These are phyloP conservation scores for Cladophialophora exuberans DNA, from an alignment of 2,329 filamentous ascomycete species.

Conservation along the genomic window DNA sequence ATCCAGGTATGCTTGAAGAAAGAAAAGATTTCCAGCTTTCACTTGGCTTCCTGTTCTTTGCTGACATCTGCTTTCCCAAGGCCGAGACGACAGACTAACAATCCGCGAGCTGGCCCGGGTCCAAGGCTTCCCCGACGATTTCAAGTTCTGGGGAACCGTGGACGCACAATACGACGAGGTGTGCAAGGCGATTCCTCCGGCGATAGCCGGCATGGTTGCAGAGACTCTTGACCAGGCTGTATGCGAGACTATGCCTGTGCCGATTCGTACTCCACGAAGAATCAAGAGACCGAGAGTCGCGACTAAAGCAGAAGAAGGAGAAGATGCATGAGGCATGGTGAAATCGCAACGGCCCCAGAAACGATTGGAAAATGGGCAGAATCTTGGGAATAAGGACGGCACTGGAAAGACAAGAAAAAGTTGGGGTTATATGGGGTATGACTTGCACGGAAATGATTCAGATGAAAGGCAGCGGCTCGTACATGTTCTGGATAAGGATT, in stretches of 20 bases:
- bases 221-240: constrained; percentile 11
- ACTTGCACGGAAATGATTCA: too few relatives aligned
- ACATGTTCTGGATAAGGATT: too few relatives aligned
- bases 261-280: not conserved
- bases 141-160: constrained; percentile 19
- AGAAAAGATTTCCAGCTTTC: not conserved
- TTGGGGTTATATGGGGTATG: too few relatives aligned
- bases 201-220: constrained; percentile 12
- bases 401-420: too few relatives aligned
- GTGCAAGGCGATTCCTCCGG: constrained; percentile 23
- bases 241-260: not conserved
- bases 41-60: not conserved
- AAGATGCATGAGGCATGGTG: not conserved
- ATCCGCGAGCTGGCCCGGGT: constrained; percentile 29
- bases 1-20: constrained; percentile 24
- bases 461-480: too few relatives aligned
- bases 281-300: not conserved
- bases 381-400: too few relatives aligned
- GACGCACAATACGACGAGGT: constrained; percentile 18
- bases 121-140: constrained; percentile 29
- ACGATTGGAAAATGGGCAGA: too few relatives aligned
- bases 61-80: constrained; percentile 7
- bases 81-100: constrained; percentile 20
- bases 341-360: too few relatives aligned
- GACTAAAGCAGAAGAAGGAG: not conserved